These are phyloP conservation scores for Dryadomyces quercivorus DNA, from an alignment of 2,329 filamentous ascomycete genomes.

Conservation along the genomic window DNA sequence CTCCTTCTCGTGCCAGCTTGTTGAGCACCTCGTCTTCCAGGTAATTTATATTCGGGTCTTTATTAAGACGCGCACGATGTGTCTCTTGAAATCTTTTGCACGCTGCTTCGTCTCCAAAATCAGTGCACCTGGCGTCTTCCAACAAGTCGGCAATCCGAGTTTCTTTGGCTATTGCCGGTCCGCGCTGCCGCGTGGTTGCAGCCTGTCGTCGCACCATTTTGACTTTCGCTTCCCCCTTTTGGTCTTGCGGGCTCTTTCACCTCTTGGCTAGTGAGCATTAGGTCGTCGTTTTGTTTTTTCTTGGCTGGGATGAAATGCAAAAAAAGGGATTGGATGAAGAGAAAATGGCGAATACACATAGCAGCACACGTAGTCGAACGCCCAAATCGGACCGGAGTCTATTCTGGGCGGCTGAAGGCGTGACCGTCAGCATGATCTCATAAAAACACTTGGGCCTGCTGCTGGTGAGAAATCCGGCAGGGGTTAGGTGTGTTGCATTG, in stretches of 20 bases:
- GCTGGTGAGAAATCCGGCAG: background rate
- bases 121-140: background rate
- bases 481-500: background rate
- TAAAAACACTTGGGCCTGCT: background rate
- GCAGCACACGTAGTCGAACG: background rate
- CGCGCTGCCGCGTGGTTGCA: background rate
- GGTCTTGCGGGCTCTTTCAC: too few relatives aligned
- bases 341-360: background rate
- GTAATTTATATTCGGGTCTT: background rate
- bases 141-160: background rate
- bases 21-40: conserved; percentile 1
- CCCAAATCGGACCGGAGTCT: background rate
- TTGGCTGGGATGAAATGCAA: background rate
- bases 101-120: background rate
- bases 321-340: background rate
- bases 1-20: background rate
- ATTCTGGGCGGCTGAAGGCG: background rate
- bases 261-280: too few relatives aligned
- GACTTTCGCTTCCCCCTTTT: background rate
- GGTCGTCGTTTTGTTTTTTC: too few relatives aligned
- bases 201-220: background rate
- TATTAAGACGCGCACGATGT: background rate
- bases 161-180: background rate
- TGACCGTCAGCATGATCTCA: background rate
- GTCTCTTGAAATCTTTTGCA: background rate